Conservation (phyloP, 2,329 filamentous ascomycete species). For the Pseudocercospora fijiensis region DNA sequence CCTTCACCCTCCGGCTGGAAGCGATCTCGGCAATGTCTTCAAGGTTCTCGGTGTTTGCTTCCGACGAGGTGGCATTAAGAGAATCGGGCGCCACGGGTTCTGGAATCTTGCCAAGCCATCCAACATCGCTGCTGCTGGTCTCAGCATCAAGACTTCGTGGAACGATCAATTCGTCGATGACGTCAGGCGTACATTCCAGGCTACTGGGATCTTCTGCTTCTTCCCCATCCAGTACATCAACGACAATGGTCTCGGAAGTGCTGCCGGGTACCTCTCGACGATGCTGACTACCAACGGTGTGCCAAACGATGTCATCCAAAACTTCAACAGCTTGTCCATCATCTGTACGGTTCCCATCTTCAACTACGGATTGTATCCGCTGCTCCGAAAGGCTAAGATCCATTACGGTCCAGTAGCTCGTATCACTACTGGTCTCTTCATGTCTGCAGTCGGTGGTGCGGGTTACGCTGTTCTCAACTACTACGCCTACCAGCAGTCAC, state of each 20-base stretch:
- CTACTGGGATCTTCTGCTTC: slow-evolving; percentile 60
- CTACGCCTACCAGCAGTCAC: slow-evolving; percentile 49
- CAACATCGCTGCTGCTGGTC: slow-evolving; percentile 29
- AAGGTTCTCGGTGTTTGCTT: slow-evolving; percentile 27
- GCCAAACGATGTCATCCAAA: slow-evolving; percentile 50
- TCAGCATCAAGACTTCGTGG: slow-evolving; percentile 47
- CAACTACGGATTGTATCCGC: slow-evolving; percentile 47
- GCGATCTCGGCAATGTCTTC: slow-evolving; percentile 29
- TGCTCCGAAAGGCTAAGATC: slow-evolving; percentile 43
- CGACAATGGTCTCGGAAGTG: slow-evolving; percentile 37
- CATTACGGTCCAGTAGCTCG: slow-evolving; percentile 52
- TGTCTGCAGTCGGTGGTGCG: slow-evolving; percentile 50
- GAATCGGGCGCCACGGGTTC: slow-evolving; percentile 26
- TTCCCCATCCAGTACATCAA: slow-evolving; percentile 46
- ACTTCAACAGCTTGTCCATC: slow-evolving; percentile 48
- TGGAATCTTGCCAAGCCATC: slow-evolving; percentile 34
- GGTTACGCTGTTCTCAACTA: slow-evolving; percentile 45
- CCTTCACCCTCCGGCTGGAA: slow-evolving; percentile 29
- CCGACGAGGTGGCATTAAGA: slow-evolving; percentile 19
- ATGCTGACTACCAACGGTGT: slow-evolving; percentile 39
- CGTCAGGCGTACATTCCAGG: slow-evolving; percentile 56
- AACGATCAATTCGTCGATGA: slow-evolving; percentile 70
- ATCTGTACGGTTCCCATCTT: slow-evolving; percentile 46
- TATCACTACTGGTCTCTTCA: slow-evolving; percentile 48
- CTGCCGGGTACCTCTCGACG: slow-evolving; percentile 30